Percentiles rank a stretch among this genome's conserved stretches.
phyloP scores from a whole-genome alignment of 2,329 filamentous ascomycete species.

The Cyphellophora attinorum region DNA sequence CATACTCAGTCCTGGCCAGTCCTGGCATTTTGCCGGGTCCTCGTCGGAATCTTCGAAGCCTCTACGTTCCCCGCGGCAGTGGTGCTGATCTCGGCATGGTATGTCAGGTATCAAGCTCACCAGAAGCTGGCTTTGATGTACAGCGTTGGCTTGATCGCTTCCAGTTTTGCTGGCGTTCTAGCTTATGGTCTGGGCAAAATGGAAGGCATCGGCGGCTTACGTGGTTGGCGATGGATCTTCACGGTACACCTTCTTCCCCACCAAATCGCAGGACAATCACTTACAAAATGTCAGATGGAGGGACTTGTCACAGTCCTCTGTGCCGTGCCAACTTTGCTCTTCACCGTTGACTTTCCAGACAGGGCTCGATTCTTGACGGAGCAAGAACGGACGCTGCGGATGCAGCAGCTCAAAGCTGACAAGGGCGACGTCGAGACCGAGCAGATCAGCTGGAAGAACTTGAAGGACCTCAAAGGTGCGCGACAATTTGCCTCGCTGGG shows the following conservation, averaged over 20 bases:
- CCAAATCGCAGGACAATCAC: too few species aligned
- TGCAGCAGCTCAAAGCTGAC: constrained; percentile 41
- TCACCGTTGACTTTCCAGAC: constrained; percentile 23
- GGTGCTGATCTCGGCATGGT: not conserved
- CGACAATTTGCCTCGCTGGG: constrained; percentile 28
- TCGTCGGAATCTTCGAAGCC: constrained; percentile 1
- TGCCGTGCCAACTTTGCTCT: constrained; percentile 15
- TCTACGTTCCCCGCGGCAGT: constrained; percentile 1
- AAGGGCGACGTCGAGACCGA: constrained; percentile 41
- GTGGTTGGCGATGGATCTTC: constrained; percentile 9
- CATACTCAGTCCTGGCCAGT: not conserved
- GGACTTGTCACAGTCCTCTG: constrained; percentile 18
- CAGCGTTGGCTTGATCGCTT: constrained; percentile 30
- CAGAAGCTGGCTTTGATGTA: constrained; percentile 18
- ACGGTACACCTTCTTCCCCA: constrained; percentile 1
- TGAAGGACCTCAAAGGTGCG: constrained; percentile 22
- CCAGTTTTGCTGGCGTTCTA: constrained; percentile 31
- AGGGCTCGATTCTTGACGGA: constrained; percentile 11
- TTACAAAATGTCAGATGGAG: too few species aligned
- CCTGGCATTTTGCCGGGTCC: constrained; percentile 1
- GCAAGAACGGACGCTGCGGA: constrained; percentile 17
- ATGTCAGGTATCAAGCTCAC: constrained; percentile 1
- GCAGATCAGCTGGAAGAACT: constrained; percentile 36
- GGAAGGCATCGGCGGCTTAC: constrained; percentile 3
- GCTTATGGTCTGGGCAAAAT: constrained; percentile 36